These are phyloP conservation scores for Phlegmacium glaucopus DNA, from an alignment of 768 basidiomycete genomes.

Conservation along the genomic window DNA sequence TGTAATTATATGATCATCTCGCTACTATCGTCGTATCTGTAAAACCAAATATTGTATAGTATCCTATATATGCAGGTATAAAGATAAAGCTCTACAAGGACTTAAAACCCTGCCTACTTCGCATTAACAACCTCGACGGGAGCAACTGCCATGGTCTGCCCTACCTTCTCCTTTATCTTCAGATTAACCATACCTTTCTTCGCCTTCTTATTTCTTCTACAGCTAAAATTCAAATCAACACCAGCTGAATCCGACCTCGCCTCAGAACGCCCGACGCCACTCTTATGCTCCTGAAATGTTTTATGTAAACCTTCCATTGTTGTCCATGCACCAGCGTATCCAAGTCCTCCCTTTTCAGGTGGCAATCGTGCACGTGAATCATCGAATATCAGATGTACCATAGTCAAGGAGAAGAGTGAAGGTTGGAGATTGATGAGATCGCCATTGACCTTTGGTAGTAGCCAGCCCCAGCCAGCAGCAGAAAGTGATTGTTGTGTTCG, in stretches of 20 bases:
- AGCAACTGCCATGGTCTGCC: neutral
- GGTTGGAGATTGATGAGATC: slow-evolving; percentile 59
- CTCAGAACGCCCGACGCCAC: slow-evolving; percentile 24
- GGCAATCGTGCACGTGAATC: slow-evolving; percentile 60
- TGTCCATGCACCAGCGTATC: slow-evolving; percentile 56
- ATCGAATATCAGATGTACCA: slow-evolving; percentile 58
- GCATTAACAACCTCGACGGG: neutral
- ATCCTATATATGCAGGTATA: too few species aligned
- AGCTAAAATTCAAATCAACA: slow-evolving; percentile 37
- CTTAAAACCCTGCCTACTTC: too few species aligned
- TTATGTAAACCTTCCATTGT: slow-evolving; percentile 56
- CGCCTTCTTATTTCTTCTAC: slow-evolving; percentile 22
- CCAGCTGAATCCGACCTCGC: slow-evolving; percentile 42
- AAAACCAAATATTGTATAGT: too few species aligned
- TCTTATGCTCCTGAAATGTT: slow-evolving; percentile 45
- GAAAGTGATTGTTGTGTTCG: slow-evolving; percentile 40
- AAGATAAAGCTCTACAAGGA: too few species aligned
- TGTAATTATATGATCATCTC: too few species aligned
- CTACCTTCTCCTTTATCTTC: slow-evolving; percentile 25
- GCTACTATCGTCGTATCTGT: too few species aligned
- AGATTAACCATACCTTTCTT: neutral
- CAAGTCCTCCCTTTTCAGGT: slow-evolving; percentile 57
- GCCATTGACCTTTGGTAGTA: slow-evolving; percentile 43
- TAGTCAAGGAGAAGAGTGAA: slow-evolving; percentile 49
- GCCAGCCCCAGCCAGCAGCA: slow-evolving; percentile 18